These are phyloP conservation scores for Mariannaea sp. DNA, from an alignment of 2,329 filamentous ascomycete species.

Conservation along the genomic window DNA sequence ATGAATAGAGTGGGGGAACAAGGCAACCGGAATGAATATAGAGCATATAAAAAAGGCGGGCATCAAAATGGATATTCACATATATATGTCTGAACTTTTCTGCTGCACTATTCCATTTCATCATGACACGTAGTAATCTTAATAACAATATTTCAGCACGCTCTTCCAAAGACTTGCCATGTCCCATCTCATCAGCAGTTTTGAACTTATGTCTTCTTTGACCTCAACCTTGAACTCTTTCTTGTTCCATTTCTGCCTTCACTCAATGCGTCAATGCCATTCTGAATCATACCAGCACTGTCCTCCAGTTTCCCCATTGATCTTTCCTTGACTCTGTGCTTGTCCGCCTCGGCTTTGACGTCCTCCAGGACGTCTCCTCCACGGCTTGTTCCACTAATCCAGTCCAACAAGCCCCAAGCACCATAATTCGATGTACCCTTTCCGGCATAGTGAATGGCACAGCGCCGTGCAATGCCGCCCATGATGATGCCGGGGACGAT, in stretches of 20 bases:
- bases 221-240: constrained; percentile 36
- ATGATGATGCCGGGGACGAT: constrained; percentile 59
- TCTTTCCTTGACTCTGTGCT: constrained; percentile 56
- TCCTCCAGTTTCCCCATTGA: constrained; percentile 42
- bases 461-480: constrained; percentile 52
- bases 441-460: constrained; percentile 59
- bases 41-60: not conserved
- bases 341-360: constrained; percentile 59
- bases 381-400: constrained; percentile 60
- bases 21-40: constrained; percentile 1
- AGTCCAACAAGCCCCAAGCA: constrained; percentile 66
- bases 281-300: constrained; percentile 42
- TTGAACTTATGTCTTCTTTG: constrained; percentile 19
- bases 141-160: too few relatives aligned
- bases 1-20: constrained; percentile 24
- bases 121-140: not conserved
- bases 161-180: too few relatives aligned
- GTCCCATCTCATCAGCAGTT: too few relatives aligned
- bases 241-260: constrained; percentile 35
- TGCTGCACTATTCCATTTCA: not conserved
- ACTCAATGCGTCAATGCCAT: constrained; percentile 41
- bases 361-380: constrained; percentile 59
- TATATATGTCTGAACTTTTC: not conserved
- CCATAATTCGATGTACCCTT: constrained; percentile 64
- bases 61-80: constrained; percentile 4